These are phyloP conservation scores for Ogataea parapolymorpha DNA, from an alignment of 805 yeast species.

Conservation along the genomic window DNA sequence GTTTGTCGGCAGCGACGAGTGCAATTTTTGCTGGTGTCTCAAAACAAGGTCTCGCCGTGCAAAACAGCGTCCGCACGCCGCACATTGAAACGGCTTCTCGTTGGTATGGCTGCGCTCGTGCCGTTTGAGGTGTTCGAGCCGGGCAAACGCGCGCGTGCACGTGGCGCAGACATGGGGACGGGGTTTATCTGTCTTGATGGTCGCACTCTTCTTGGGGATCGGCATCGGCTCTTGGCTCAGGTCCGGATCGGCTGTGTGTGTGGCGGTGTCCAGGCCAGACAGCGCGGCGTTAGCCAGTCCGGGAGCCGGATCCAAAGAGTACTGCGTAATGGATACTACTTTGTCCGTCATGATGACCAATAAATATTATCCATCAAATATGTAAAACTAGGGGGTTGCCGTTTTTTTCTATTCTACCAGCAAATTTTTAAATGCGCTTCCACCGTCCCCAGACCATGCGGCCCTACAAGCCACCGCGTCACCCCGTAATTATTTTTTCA, in stretches of 20 bases:
- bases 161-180: conserved; percentile 87
- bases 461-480: conserved; percentile 6
- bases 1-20: conserved; percentile 48
- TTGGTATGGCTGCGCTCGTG: conserved; percentile 94
- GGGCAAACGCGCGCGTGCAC: conserved; percentile 93
- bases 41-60: conserved; percentile 86
- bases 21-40: conserved; percentile 93
- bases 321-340: conserved; percentile 9
- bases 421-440: conserved; percentile 4
- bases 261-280: conserved; percentile 3
- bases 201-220: conserved; percentile 80
- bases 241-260: conserved; percentile 10
- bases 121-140: conserved; percentile 89
- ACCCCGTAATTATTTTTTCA: conserved; percentile 6
- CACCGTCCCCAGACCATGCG: neutral
- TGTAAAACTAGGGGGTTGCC: conserved; percentile 9
- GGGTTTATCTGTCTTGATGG: conserved; percentile 88
- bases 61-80: conserved; percentile 93
- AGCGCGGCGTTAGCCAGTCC: neutral
- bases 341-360: conserved; percentile 8
- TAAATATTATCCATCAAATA: neutral
- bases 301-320: conserved; percentile 1
- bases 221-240: conserved; percentile 38
- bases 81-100: conserved; percentile 95
- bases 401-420: conserved; percentile 10